A percentile compares a stretch with the other conserved stretches of the same genome.
These are phyloP conservation scores for Tetraselmis striata DNA, from an alignment of 139 green algal genomes.

Conservation along the genomic window DNA sequence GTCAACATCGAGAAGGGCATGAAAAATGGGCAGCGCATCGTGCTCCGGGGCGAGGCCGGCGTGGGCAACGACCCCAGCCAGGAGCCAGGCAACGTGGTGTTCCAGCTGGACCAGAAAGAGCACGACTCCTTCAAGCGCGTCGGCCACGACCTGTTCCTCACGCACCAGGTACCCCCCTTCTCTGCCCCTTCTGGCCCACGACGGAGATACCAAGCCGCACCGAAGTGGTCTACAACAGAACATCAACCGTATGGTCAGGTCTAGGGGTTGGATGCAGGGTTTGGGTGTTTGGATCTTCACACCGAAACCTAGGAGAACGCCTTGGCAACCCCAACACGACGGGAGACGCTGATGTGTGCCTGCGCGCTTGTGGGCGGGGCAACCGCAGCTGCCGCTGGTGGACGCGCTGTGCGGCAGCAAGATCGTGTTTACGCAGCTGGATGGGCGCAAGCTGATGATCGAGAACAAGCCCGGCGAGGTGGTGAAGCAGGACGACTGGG, in stretches of 20 bases:
- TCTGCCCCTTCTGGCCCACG: too few species aligned
- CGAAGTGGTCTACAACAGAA: too few species aligned
- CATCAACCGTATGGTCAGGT: too few species aligned
- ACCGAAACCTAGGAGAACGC: too few species aligned
- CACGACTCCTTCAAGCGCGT: constrained; percentile 89
- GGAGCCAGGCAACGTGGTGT: constrained; percentile 90
- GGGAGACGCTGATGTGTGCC: too few species aligned
- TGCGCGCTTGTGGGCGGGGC: too few species aligned
- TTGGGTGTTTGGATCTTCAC: too few species aligned
- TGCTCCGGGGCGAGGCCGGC: constrained; percentile 88
- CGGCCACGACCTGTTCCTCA: constrained; percentile 79
- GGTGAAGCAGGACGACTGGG: constrained; percentile 84
- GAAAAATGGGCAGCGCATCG: constrained; percentile 71
- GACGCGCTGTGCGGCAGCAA: constrained; percentile 84
- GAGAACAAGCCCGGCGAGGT: constrained; percentile 60
- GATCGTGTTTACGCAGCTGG: constrained; percentile 82
- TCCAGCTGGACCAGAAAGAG: constrained; percentile 89
- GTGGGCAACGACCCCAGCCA: constrained; percentile 71
- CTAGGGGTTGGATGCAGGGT: too few species aligned
- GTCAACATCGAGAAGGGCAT: constrained; percentile 92
- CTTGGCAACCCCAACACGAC: too few species aligned
- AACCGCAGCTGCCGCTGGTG: constrained; percentile 76
- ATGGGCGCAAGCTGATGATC: constrained; percentile 76
- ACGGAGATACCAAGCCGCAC: too few species aligned
- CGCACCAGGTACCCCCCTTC: too few species aligned